Evolutionary conservation across 1,284 basidiomycete species (phyloP).

Genomic region (Gomphus bonarii): DNA sequence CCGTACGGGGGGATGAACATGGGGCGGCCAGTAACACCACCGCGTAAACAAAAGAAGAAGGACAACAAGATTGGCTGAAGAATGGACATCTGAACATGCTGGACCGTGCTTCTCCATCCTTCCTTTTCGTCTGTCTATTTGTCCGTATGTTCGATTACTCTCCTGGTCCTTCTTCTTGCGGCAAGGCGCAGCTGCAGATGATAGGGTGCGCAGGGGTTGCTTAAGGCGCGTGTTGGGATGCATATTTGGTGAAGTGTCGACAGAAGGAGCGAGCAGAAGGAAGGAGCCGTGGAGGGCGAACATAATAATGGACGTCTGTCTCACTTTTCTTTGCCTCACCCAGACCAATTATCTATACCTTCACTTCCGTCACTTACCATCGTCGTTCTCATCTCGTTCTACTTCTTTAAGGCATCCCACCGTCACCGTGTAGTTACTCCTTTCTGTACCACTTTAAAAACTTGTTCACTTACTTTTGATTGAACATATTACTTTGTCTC

Average conservation of each 20-base stretch:
- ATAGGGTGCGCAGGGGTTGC: conserved; percentile 3
- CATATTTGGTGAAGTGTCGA: not conserved
- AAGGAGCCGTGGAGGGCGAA: not conserved
- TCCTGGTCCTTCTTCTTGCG: conserved; percentile 2
- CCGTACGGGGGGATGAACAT: conserved; percentile 74
- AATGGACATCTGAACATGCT: not conserved
- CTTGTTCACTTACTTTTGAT: conserved; percentile 2
- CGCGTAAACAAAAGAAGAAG: conserved; percentile 83
- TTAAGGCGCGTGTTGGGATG: not conserved
- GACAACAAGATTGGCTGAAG: conserved; percentile 40
- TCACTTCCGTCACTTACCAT: not conserved
- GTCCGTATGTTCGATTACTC: conserved; percentile 7
- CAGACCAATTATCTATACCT: conserved; percentile 11
- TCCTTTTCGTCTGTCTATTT: conserved; percentile 2
- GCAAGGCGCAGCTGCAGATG: conserved; percentile 4
- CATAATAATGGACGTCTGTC: not conserved
- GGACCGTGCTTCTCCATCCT: not conserved
- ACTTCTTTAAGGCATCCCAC: conserved; percentile 1
- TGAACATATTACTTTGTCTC: not conserved
- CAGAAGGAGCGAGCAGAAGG: not conserved
- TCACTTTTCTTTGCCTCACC: conserved; percentile 1
- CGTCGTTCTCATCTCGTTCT: not conserved
- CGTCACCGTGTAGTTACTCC: conserved; percentile 10
- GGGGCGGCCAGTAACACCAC: conserved; percentile 70
- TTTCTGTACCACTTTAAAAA: conserved; percentile 8